Base-by-base conservation (phyloP, 2,329 filamentous ascomycete genomes). In the Ilyonectria sp. region DNA sequence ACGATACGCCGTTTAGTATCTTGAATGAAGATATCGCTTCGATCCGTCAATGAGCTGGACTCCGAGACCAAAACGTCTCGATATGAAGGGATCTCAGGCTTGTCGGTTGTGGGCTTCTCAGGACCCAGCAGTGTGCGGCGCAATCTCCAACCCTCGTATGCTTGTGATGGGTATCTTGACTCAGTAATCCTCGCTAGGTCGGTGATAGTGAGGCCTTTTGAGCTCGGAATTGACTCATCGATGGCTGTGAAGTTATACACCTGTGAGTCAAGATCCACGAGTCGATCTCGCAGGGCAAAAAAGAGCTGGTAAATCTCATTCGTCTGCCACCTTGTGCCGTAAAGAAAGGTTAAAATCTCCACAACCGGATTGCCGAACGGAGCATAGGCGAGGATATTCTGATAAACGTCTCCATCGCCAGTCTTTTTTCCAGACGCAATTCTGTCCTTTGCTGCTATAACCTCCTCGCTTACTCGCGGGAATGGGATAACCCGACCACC, bases 301-400 rank as follows among this genome's bases (percentile, higher is more conserved):
- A 66, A n/a, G 4, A 66, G 44, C 46, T 62, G 63, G 23, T 66
- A 66, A 23, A 66, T 58, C 52, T 58, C 23, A 52, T 66, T 66
- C 1, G 5, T 61, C 33, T 56, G 50, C 63, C 63, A 66, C 11
- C 52, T 46, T 2, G 43, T 7, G 7, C 63, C 63, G 3, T 6
- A 57, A 4, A 66, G 13, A 2, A 44, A 5, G 0, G 44, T 60
- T 10, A 66, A 26, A 26, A 26, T 26, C 26, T 26, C 26, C 26
- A 26, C 26, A 31, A 2, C 5, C 13, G 9, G 8, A 23, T 2
- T 47, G 9, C 61, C 61, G 54, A 64, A 64, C 6, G 61, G 61
- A 13, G 43, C 11, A 13, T 59, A 64, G 15, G 23, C 29, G 8
- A 64, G 26, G 11, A 49, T 37, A 6, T 58, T 54, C 6, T 7